Conservation (phyloP, 2,329 filamentous ascomycete genomes). For the Fusarium udum region DNA sequence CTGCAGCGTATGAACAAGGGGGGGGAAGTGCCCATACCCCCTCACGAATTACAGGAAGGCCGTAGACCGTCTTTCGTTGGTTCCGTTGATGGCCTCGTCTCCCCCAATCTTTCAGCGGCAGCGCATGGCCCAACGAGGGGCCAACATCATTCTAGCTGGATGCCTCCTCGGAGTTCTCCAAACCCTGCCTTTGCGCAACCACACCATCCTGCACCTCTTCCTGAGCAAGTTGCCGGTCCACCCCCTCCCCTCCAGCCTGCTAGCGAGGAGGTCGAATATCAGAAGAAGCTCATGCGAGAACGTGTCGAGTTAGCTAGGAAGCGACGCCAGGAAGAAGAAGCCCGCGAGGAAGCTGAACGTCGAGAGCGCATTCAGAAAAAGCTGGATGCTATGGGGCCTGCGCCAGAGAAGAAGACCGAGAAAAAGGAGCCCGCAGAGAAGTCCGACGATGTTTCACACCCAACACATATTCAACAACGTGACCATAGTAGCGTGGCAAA, state of each 20-base stretch:
- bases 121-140: slow-evolving; percentile 43
- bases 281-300: slow-evolving; percentile 78
- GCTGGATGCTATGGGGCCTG: slow-evolving; percentile 73
- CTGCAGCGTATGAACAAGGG: slow-evolving; percentile 64
- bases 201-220: slow-evolving; percentile 43
- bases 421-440: slow-evolving; percentile 59
- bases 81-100: slow-evolving; percentile 61
- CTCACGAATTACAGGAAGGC: slow-evolving; percentile 55
- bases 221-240: slow-evolving; percentile 46
- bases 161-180: slow-evolving; percentile 54
- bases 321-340: slow-evolving; percentile 73
- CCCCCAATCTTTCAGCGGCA: slow-evolving; percentile 49
- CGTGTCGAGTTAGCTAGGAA: slow-evolving; percentile 75
- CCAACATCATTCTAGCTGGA: slow-evolving; percentile 41
- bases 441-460: slow-evolving; percentile 51
- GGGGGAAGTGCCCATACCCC: slow-evolving; percentile 53
- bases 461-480: slow-evolving; percentile 50
- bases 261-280: slow-evolving; percentile 69
- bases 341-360: slow-evolving; percentile 75
- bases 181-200: slow-evolving; percentile 53
- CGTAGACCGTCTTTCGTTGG: slow-evolving; percentile 61
- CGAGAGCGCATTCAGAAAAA: slow-evolving; percentile 77
- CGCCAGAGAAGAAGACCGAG: slow-evolving; percentile 66
- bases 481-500: slow-evolving; percentile 23
- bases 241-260: slow-evolving; percentile 47